These are phyloP conservation scores for Nigrospora sphaerica DNA, from an alignment of 2,329 filamentous ascomycete genomes.

Conservation along the genomic window DNA sequence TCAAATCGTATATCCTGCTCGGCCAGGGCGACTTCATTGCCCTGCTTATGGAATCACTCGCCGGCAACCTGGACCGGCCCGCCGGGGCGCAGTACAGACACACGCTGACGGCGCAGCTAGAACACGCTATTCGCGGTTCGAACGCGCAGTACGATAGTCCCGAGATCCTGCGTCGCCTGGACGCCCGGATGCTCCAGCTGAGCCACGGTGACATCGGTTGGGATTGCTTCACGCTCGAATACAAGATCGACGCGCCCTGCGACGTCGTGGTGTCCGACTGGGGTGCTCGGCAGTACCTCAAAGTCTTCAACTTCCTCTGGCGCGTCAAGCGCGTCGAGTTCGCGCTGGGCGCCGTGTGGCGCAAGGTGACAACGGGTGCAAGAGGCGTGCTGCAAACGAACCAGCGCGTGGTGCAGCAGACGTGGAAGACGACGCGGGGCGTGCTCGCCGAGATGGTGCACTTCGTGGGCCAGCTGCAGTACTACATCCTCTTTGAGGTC, in stretches of 20 bases:
- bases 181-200: slow-evolving; percentile 96
- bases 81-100: slow-evolving; percentile 97
- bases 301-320: slow-evolving; percentile 99
- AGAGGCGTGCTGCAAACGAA: slow-evolving; percentile 80
- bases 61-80: slow-evolving; percentile 85
- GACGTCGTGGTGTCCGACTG: slow-evolving; percentile 97
- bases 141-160: slow-evolving; percentile 94
- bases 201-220: slow-evolving; percentile 96
- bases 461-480: slow-evolving; percentile 93
- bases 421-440: slow-evolving; percentile 88
- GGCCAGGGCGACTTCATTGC: slow-evolving; percentile 97
- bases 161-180: slow-evolving; percentile 83
- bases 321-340: slow-evolving; percentile 97
- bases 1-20: slow-evolving; percentile 91
- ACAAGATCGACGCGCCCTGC: slow-evolving; percentile 93
- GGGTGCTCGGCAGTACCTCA: slow-evolving; percentile 92
- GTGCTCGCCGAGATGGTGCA: slow-evolving; percentile 97
- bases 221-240: slow-evolving; percentile 98
- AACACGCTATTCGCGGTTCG: slow-evolving; percentile 93
- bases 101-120: slow-evolving; percentile 92
- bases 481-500: slow-evolving; percentile 98
- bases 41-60: slow-evolving; percentile 90
- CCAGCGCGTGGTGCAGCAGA: slow-evolving; percentile 59
- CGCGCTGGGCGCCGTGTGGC: slow-evolving; percentile 82
- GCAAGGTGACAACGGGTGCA: slow-evolving; percentile 90